A percentile compares a stretch with the other conserved stretches of the same genome.
These are phyloP conservation scores for Aspergillus fijiensis DNA, from an alignment of 2,329 filamentous ascomycete genomes.

Conservation along the genomic window DNA sequence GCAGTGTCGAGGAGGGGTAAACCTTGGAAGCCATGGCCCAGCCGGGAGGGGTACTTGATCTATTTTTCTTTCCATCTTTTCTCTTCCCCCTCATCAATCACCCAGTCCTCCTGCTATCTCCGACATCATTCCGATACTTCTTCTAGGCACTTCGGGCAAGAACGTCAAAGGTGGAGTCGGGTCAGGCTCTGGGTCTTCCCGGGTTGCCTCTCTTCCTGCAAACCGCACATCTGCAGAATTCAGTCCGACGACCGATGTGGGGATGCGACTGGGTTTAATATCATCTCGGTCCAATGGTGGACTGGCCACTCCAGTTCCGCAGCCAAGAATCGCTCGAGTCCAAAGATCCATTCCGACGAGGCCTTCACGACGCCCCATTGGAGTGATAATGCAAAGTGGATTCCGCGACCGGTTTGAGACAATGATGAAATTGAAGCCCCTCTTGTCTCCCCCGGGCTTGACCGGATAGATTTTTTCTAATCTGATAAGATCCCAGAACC, in stretches of 20 bases:
- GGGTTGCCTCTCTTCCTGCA: too few relatives aligned
- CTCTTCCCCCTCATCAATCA: too few relatives aligned
- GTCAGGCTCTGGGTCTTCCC: too few relatives aligned
- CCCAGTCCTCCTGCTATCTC: background rate
- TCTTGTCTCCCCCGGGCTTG: background rate
- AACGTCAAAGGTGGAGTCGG: background rate
- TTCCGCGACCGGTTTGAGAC: background rate
- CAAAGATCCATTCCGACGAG: background rate
- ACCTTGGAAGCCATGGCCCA: too few relatives aligned
- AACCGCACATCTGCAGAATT: background rate
- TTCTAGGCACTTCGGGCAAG: background rate
- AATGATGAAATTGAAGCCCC: background rate
- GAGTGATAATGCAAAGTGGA: background rate
- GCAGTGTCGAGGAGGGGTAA: background rate
- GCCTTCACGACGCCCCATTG: background rate
- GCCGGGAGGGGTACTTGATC: too few relatives aligned
- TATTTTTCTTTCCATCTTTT: too few relatives aligned
- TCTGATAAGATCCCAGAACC: conserved; percentile 7
- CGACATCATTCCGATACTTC: background rate
- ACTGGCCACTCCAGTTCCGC: background rate
- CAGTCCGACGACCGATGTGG: background rate
- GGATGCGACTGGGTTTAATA: background rate
- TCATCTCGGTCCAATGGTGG: background rate
- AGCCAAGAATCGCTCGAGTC: background rate
- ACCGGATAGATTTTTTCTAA: background rate